Conservation (phyloP, 2,329 filamentous ascomycete species). For the Trichothecium roseum region DNA sequence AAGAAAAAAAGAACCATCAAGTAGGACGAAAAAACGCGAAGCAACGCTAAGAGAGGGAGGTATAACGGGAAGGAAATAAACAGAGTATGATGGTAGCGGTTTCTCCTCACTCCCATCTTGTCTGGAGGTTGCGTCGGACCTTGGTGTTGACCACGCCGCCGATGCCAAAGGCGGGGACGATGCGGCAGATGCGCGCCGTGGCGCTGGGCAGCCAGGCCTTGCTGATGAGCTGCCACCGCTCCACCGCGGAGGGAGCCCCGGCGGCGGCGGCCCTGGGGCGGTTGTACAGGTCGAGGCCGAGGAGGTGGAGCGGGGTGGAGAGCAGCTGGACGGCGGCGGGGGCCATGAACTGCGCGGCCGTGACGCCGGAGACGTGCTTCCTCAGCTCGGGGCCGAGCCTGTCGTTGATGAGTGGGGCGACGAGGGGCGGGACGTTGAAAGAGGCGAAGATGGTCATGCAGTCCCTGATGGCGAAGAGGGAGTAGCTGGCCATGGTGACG, state of each 20-base stretch:
- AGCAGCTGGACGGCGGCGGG: conserved; percentile 70
- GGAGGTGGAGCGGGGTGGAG: conserved; percentile 74
- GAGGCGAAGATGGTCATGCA: conserved; percentile 83
- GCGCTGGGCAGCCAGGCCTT: conserved; percentile 68
- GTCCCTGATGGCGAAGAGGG: conserved; percentile 73
- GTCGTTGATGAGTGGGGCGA: conserved; percentile 58
- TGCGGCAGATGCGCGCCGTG: conserved; percentile 68
- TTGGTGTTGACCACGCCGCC: conserved; percentile 78
- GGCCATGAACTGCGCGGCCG: conserved; percentile 67
- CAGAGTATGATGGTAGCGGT: too few species aligned
- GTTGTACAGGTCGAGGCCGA: conserved; percentile 83
- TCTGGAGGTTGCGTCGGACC: conserved; percentile 58
- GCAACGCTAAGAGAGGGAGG: too few species aligned
- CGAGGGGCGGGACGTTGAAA: conserved; percentile 77
- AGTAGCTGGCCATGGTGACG: conserved; percentile 62
- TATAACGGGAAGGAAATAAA: neutral
- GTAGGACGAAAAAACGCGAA: too few species aligned
- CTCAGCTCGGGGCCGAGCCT: conserved; percentile 39
- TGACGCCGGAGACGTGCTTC: conserved; percentile 37
- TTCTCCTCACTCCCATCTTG: conserved; percentile 34
- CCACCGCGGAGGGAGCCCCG: conserved; percentile 28
- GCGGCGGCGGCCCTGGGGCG: conserved; percentile 31
- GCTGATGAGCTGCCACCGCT: conserved; percentile 58
- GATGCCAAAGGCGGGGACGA: conserved; percentile 80
- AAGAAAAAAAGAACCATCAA: too few species aligned